phyloP scores from a whole-genome alignment of 2,329 filamentous ascomycete species.

The Botrytis aclada region DNA sequence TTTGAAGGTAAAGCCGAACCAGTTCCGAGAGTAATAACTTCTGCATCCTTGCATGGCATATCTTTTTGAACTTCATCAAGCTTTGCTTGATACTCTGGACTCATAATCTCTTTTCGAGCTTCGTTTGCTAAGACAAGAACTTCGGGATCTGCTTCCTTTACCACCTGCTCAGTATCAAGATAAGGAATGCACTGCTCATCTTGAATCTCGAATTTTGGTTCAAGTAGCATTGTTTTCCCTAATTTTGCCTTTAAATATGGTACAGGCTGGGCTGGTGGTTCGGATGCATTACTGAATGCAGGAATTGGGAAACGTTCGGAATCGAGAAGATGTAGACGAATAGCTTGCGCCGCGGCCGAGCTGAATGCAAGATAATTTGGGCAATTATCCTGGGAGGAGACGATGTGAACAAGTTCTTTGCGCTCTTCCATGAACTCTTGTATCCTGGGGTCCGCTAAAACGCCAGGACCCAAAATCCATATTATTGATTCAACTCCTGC shows the following conservation, averaged over 20 bases:
- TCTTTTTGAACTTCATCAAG: slow-evolving; percentile 56
- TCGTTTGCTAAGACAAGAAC: slow-evolving; percentile 53
- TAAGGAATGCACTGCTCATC: slow-evolving; percentile 47
- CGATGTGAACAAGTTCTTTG: slow-evolving; percentile 64
- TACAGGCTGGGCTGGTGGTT: neutral
- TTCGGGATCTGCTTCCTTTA: slow-evolving; percentile 40
- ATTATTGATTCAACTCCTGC: slow-evolving; percentile 64
- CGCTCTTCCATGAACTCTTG: slow-evolving; percentile 66
- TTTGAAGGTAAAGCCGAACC: slow-evolving; percentile 88
- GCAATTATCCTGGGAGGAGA: slow-evolving; percentile 71
- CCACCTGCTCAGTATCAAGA: slow-evolving; percentile 47
- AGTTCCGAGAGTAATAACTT: slow-evolving; percentile 85
- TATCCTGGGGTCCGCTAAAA: slow-evolving; percentile 61
- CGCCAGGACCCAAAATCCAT: slow-evolving; percentile 74
- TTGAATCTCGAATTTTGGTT: slow-evolving; percentile 38
- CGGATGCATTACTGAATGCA: slow-evolving; percentile 52
- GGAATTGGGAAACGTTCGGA: slow-evolving; percentile 70
- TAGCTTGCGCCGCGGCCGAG: slow-evolving; percentile 62
- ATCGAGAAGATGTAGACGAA: slow-evolving; percentile 71
- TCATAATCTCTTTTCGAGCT: slow-evolving; percentile 43
- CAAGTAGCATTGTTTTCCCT: slow-evolving; percentile 31
- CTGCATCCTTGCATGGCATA: slow-evolving; percentile 70
- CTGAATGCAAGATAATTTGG: slow-evolving; percentile 73
- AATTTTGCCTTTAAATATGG: slow-evolving; percentile 30
- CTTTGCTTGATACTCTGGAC: slow-evolving; percentile 47